phyloP scores from a whole-genome alignment of 1,139 yeast genomes.

The Suhomyces bokatorum region DNA sequence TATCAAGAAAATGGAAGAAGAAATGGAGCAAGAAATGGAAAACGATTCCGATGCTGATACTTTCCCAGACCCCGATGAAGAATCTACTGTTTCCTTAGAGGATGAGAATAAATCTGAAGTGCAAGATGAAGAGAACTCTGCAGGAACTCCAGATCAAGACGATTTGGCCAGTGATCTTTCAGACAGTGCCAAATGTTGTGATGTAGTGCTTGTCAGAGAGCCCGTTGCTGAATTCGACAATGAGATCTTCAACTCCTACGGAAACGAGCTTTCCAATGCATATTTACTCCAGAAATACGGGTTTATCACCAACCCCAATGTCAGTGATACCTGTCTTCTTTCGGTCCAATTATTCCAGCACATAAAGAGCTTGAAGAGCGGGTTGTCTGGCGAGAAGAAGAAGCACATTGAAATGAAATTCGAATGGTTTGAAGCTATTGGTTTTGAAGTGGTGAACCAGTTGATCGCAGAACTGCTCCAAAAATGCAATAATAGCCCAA shows the following conservation, averaged over 20 bases:
- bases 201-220: conserved; percentile 45
- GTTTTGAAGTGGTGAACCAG: conserved; percentile 47
- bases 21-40: conserved; percentile 33
- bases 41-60: conserved; percentile 29
- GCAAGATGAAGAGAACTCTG: not conserved
- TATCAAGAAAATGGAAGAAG: conserved; percentile 32
- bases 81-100: conserved; percentile 25
- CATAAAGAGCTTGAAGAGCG: conserved; percentile 32
- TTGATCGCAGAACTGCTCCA: conserved; percentile 24
- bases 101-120: conserved; percentile 17
- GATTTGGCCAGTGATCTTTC: conserved; percentile 35
- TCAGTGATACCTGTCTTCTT: conserved; percentile 57
- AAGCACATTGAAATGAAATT: conserved; percentile 45
- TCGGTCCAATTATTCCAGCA: conserved; percentile 52
- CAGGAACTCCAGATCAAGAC: conserved; percentile 15
- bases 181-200: conserved; percentile 53
- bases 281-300: conserved; percentile 74
- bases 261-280: conserved; percentile 63
- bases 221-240: conserved; percentile 41
- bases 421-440: conserved; percentile 64
- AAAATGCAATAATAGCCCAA: not conserved
- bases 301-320: conserved; percentile 58
- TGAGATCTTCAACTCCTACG: conserved; percentile 79
- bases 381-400: conserved; percentile 23
- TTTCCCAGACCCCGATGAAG: conserved; percentile 28